Evolutionary conservation across 129 eudicot species (phyloP).

Genomic region (Flaveria trinervia): DNA sequence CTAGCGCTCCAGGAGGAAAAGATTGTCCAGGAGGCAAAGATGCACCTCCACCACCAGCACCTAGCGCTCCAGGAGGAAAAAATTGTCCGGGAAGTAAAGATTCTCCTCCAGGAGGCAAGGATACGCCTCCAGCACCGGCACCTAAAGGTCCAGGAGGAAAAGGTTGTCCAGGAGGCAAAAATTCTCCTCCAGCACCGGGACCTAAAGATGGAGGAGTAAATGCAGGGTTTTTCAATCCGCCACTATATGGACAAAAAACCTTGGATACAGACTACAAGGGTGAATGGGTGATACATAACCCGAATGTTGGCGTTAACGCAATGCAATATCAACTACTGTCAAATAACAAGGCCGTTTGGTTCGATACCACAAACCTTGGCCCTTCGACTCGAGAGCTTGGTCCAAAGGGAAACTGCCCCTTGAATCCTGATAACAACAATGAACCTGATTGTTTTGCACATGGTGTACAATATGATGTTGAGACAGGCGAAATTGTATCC

Average conservation of each 20-base stretch:
- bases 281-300: slow-evolving; percentile 36
- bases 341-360: slow-evolving; percentile 56
- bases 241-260: slow-evolving; percentile 14
- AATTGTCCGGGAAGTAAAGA: too few species aligned
- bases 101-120: neutral
- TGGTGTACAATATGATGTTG: slow-evolving; percentile 52
- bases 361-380: slow-evolving; percentile 60
- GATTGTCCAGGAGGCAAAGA: neutral
- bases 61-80: neutral
- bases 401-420: slow-evolving; percentile 41
- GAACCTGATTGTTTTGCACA: slow-evolving; percentile 66
- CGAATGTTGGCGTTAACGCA: slow-evolving; percentile 57
- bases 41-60: neutral
- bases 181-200: neutral
- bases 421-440: slow-evolving; percentile 24
- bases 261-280: slow-evolving; percentile 34
- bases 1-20: too few species aligned
- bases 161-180: neutral
- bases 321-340: slow-evolving; percentile 79
- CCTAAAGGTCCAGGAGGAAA: neutral
- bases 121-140: neutral
- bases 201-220: neutral
- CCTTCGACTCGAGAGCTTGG: slow-evolving; percentile 33
- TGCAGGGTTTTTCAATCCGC: neutral
- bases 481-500: slow-evolving; percentile 34